Percentiles rank a stretch among this genome's conserved stretches.
phyloP scores from a whole-genome alignment of 805 yeast genomes.

The Suhomyces emberorum region DNA sequence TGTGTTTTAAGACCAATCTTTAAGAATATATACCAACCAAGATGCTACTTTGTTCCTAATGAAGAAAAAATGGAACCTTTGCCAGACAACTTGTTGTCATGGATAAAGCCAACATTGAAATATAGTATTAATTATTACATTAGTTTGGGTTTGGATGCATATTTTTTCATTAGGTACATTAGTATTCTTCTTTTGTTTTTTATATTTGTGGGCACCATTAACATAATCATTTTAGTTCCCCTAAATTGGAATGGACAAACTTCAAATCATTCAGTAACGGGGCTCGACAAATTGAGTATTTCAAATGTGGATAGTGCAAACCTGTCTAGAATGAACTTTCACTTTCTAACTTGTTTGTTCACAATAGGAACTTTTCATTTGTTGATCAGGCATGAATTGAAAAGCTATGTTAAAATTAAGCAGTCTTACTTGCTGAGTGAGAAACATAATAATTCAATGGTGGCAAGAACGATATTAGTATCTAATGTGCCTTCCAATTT shows the following conservation, averaged over 20 bases:
- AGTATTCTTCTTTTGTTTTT: conserved; percentile 50
- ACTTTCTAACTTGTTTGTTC: conserved; percentile 55
- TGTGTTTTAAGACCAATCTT: conserved; percentile 34
- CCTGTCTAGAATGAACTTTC: conserved; percentile 53
- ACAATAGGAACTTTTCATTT: conserved; percentile 57
- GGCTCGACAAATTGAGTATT: conserved; percentile 68
- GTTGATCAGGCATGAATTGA: conserved; percentile 55
- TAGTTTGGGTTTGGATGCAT: conserved; percentile 67
- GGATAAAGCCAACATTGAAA: conserved; percentile 49
- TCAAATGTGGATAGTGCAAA: conserved; percentile 60
- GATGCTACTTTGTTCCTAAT: conserved; percentile 43
- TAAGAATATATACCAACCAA: conserved; percentile 50
- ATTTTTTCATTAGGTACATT: conserved; percentile 65
- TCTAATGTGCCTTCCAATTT: conserved; percentile 44
- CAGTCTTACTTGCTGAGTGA: conserved; percentile 37
- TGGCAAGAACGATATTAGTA: conserved; percentile 36
- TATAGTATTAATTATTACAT: conserved; percentile 43
- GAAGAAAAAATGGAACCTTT: conserved; percentile 36
- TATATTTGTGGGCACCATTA: conserved; percentile 48
- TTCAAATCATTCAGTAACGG: conserved; percentile 30
- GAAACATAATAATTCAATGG: conserved; percentile 19
- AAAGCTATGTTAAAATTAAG: conserved; percentile 46
- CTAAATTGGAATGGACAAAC: conserved; percentile 49
- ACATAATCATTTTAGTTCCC: conserved; percentile 61
- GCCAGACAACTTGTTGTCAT: conserved; percentile 46